Base-by-base conservation (phyloP, 164 flowering plant species). In the Magnolia changhungtana region DNA sequence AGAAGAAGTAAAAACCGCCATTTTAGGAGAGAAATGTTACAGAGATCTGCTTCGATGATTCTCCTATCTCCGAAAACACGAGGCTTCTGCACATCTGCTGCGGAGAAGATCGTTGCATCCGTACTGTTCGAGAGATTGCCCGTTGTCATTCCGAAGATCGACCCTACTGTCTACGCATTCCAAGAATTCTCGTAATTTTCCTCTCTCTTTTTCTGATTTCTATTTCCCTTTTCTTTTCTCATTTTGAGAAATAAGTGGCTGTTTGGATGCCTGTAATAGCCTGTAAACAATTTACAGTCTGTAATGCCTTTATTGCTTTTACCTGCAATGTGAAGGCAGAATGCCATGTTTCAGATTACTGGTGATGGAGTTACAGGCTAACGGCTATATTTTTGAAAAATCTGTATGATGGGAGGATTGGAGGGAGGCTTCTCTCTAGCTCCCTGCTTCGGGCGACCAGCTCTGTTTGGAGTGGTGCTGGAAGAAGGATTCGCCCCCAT, bases 81-180 rank as follows among this genome's bases (percentile, higher is more conserved):
- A 77, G 85, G 91, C 31, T 90, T 92, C 72, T 82, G 84, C 76
- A 79, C 86, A 45, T 74, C 89, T 23, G 80, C 45, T 37, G 69
- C 87, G 0, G 94, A 92, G 69, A 90, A 90, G 81, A 87, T 96
- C 13, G 93, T 94, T 0, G 99, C 98, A 1, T 83, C 97, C 0
- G 98, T 96, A 3, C 85, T 96, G 45, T 96, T 96, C 75, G 98
- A 94, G 90, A 84, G 98, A 81, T 82, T 96, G 52, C 98, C 97
- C 0, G 95, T 92, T 50, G 93, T 96, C 71, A 77, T 92, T 71
- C 99, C 99, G 10, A 94, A 96, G 82, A 90, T 94, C 69, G 94
- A 96, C 70, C 99, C 99, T 23, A 86, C 82, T 1, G 89, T 96
- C 72, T 96, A 92, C 70, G 97, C 99, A 21, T 96, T 94, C 82